Base-by-base conservation (phyloP, 164 flowering plant genomes). In the Vitis rotundifolia region DNA sequence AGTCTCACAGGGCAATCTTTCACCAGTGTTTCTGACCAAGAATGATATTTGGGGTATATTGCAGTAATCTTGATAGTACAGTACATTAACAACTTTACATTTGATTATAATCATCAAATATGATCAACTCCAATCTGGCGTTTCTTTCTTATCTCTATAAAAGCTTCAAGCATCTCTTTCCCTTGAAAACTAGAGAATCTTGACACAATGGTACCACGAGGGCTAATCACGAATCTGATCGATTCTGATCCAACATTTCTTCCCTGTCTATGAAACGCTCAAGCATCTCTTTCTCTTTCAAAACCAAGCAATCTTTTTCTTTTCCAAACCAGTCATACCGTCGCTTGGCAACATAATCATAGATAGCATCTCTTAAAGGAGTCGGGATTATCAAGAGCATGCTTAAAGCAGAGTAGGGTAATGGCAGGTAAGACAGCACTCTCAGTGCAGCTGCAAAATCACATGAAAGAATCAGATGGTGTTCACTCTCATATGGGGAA, bases 281-380 rank as follows among this genome's bases (percentile, higher is more conserved):
- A 0, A 92, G 93, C 84, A 94, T 66, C 71, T 91, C 93, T 53
- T 73, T 73, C 60, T 94, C 97, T 68, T 79, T 67, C 82, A 90
- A 52, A 72, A 92, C 91, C 48, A 92, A 73, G 84, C 97, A 92
- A 49, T 85, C 82, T 15, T 84, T 84, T 37, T 75, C 83, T 75
- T 91, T 92, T 16, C 97, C 97, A 66, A 88, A 94, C 93, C 90
- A 89, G 29, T 85, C 76, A 72, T 92, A 94, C 47, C 97, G 94
- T 14, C 76, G 57, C 71, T 81, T 87, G 72, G 98, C 96, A 47
- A 94, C 75, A 63, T 87, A 85, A 55, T 91, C 98, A 72, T 91
- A 92, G 29, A 84, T 82, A 60, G 86, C 88, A 76, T 94, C 97
- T 66, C 97, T 90, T 9, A 88, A 10, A 6, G 94, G 97, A 72